Evolutionary conservation across 2,329 filamentous ascomycete genomes (phyloP).

Genomic region (Pseudonectria buxi): DNA sequence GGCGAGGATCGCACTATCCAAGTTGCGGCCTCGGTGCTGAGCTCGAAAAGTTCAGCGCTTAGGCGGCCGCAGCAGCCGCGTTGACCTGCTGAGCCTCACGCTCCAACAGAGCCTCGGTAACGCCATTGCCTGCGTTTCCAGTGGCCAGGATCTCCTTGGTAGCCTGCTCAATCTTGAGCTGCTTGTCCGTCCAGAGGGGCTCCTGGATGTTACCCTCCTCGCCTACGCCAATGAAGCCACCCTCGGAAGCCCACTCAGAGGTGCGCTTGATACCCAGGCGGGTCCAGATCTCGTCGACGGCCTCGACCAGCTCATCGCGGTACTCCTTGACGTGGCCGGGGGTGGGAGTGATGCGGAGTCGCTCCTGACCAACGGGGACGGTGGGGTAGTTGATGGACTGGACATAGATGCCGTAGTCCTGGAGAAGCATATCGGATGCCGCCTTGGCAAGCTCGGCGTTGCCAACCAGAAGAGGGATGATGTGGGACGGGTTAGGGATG

Average conservation of each 20-base stretch:
- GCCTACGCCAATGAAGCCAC: slow-evolving; percentile 92
- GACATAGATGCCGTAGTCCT: slow-evolving; percentile 90
- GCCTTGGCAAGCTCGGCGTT: slow-evolving; percentile 88
- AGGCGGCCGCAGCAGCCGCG: slow-evolving; percentile 24
- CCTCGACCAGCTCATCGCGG: slow-evolving; percentile 76
- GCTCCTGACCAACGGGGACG: slow-evolving; percentile 94
- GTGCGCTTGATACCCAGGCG: slow-evolving; percentile 88
- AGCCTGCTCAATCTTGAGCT: slow-evolving; percentile 69
- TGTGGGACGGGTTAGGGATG: slow-evolving; percentile 96
- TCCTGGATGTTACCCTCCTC: slow-evolving; percentile 55
- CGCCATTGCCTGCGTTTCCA: slow-evolving; percentile 28
- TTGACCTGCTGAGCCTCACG: slow-evolving; percentile 37
- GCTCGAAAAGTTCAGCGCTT: slow-evolving; percentile 1
- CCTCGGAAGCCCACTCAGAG: slow-evolving; percentile 81
- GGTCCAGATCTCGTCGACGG: slow-evolving; percentile 81
- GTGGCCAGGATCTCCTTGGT: slow-evolving; percentile 53
- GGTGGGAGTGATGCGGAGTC: slow-evolving; percentile 90
- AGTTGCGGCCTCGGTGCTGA: background rate
- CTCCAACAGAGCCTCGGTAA: slow-evolving; percentile 55
- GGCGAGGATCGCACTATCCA: slow-evolving; percentile 2
- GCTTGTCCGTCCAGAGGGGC: slow-evolving; percentile 87
- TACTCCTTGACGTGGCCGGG: slow-evolving; percentile 82
- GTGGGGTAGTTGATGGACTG: slow-evolving; percentile 99
- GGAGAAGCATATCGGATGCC: slow-evolving; percentile 85
- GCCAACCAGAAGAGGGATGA: slow-evolving; percentile 87